A percentile compares a stretch with the other conserved stretches of the same genome.
phyloP scores from a whole-genome alignment of 768 basidiomycete species.

The Tylopilus sp. region DNA sequence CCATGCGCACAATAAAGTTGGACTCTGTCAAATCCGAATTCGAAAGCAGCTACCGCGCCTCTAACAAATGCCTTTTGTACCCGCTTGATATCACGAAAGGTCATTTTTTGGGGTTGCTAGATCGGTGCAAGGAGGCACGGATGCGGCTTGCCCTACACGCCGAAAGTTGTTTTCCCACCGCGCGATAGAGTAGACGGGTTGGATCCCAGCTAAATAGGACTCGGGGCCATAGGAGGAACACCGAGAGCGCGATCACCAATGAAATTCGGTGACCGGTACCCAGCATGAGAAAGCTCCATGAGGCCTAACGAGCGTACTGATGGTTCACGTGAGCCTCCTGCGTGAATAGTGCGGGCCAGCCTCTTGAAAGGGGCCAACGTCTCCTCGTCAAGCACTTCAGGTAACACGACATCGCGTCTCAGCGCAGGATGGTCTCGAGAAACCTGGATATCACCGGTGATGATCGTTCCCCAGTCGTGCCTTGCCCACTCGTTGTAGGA shows the following conservation, averaged over 20 bases:
- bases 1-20: constrained; percentile 86
- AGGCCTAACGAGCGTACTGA: constrained; percentile 45
- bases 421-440: constrained; percentile 57
- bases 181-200: constrained; percentile 4
- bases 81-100: constrained; percentile 52
- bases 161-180: background rate
- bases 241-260: constrained; percentile 65
- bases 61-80: constrained; percentile 61
- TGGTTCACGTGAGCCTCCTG: constrained; percentile 12
- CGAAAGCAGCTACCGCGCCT: constrained; percentile 61
- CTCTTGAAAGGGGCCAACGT: constrained; percentile 47
- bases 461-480: constrained; percentile 81
- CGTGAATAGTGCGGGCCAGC: constrained; percentile 52
- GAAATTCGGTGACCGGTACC: constrained; percentile 78
- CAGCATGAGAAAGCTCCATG: constrained; percentile 80
- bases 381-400: constrained; percentile 39
- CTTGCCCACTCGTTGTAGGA: constrained; percentile 76
- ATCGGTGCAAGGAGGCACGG: constrained; percentile 45
- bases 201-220: constrained; percentile 50
- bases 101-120: constrained; percentile 64
- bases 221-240: constrained; percentile 66
- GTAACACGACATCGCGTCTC: constrained; percentile 69
- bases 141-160: constrained; percentile 12
- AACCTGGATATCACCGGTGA: constrained; percentile 85
- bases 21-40: constrained; percentile 81